These are phyloP conservation scores for Fragaria ananassa DNA, from an alignment of 306 rosid genomes.

Conservation along the genomic window DNA sequence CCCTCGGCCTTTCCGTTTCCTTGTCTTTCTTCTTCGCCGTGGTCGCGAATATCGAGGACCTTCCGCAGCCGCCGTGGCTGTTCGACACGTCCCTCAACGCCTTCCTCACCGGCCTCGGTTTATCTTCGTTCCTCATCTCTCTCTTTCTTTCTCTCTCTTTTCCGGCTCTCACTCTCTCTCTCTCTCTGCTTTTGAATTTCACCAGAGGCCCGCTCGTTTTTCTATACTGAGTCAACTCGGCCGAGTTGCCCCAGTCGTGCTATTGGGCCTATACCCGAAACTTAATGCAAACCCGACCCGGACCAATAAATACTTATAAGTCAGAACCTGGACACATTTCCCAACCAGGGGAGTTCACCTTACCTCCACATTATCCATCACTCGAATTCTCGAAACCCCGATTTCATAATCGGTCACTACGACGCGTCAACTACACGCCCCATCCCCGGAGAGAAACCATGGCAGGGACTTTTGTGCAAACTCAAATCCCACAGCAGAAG, in stretches of 20 bases:
- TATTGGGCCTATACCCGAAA: neutral
- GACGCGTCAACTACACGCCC: slow-evolving; percentile 1
- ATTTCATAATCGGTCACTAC: neutral
- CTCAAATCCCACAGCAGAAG: slow-evolving; percentile 59
- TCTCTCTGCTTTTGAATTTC: slow-evolving; percentile 27
- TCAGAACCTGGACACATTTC: neutral
- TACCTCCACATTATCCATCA: neutral
- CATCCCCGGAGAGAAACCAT: neutral
- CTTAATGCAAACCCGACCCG: neutral
- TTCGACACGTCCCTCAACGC: slow-evolving; percentile 43
- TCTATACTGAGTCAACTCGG: neutral
- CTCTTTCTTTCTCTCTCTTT: neutral
- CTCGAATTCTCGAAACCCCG: neutral
- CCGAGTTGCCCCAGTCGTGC: neutral
- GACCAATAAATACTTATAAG: too few relatives aligned
- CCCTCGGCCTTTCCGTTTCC: neutral
- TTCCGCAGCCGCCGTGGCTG: slow-evolving; percentile 26
- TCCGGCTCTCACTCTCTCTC: neutral
- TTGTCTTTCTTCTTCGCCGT: slow-evolving; percentile 24
- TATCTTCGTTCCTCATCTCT: slow-evolving; percentile 33
- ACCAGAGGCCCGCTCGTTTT: neutral
- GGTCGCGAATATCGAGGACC: slow-evolving; percentile 18
- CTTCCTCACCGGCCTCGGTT: slow-evolving; percentile 36
- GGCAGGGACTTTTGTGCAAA: slow-evolving; percentile 34
- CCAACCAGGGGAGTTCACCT: neutral